Percentiles rank a stretch among this genome's conserved stretches.
phyloP scores from a whole-genome alignment of 31 red algal genomes.

The Bonnemaisonia californica region DNA sequence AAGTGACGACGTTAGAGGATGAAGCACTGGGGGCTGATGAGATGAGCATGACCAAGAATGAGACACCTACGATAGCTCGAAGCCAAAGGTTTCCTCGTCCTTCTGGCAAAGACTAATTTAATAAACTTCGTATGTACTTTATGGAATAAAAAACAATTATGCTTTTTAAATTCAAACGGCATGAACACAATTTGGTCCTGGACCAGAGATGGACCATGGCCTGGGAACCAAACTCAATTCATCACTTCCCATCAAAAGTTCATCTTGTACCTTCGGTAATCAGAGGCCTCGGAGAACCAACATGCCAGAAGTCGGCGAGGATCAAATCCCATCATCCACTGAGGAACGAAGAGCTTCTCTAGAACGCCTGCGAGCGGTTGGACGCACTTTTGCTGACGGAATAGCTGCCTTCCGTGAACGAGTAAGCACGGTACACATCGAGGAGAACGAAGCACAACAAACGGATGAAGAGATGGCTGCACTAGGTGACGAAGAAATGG shows the following conservation, averaged over 20 bases:
- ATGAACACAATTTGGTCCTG: no score
- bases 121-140: no score
- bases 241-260: neutral
- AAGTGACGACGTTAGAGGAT: no score
- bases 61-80: no score
- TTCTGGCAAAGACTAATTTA: no score
- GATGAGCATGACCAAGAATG: no score
- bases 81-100: no score
- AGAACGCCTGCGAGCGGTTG: conserved; percentile 37
- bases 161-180: no score
- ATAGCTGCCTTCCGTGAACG: conserved; percentile 10
- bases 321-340: conserved; percentile 6
- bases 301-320: neutral
- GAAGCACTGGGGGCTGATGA: no score
- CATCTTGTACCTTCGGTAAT: conserved; percentile 1
- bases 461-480: conserved; percentile 16
- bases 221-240: neutral
- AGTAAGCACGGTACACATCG: conserved; percentile 14
- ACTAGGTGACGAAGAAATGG: conserved; percentile 6
- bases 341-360: conserved; percentile 29
- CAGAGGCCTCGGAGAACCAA: neutral
- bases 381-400: conserved; percentile 43
- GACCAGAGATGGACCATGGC: no score
- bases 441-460: conserved; percentile 15
- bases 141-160: no score